phyloP scores from a whole-genome alignment of 345 rosid species.

The Acer saccharum region DNA sequence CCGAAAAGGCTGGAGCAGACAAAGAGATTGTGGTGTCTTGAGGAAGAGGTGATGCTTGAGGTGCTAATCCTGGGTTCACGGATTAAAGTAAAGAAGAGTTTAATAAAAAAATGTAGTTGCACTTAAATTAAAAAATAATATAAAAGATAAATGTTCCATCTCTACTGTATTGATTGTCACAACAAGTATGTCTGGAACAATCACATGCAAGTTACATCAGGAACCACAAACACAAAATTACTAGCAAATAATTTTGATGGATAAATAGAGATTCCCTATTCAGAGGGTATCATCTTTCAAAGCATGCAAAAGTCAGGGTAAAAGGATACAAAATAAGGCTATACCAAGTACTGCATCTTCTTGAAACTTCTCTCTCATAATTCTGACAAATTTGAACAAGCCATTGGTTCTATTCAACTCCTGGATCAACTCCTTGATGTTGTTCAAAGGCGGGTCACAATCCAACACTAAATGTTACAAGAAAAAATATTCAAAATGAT shows the following conservation, averaged over 20 bases:
- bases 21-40: conserved; percentile 58
- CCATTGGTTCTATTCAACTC: conserved; percentile 84
- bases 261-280: not conserved
- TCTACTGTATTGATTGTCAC: not conserved
- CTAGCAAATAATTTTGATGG: not conserved
- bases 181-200: not conserved
- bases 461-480: conserved; percentile 62
- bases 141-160: not conserved
- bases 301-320: conserved; percentile 9
- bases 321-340: conserved; percentile 6
- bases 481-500: conserved; percentile 19
- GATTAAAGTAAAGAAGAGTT: conserved; percentile 13
- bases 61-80: conserved; percentile 43
- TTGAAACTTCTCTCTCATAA: conserved; percentile 77
- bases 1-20: conserved; percentile 68
- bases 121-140: conserved; percentile 12
- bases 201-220: not conserved
- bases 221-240: not conserved
- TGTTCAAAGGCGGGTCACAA: conserved; percentile 65
- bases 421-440: conserved; percentile 57
- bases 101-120: conserved; percentile 11
- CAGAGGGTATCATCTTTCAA: conserved; percentile 11
- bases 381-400: conserved; percentile 77
- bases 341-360: conserved; percentile 66
- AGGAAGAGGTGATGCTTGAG: conserved; percentile 37